Percentiles rank a stretch among this genome's conserved stretches.
phyloP scores from a whole-genome alignment of 768 basidiomycete genomes.

The Solioccasus polychromus region DNA sequence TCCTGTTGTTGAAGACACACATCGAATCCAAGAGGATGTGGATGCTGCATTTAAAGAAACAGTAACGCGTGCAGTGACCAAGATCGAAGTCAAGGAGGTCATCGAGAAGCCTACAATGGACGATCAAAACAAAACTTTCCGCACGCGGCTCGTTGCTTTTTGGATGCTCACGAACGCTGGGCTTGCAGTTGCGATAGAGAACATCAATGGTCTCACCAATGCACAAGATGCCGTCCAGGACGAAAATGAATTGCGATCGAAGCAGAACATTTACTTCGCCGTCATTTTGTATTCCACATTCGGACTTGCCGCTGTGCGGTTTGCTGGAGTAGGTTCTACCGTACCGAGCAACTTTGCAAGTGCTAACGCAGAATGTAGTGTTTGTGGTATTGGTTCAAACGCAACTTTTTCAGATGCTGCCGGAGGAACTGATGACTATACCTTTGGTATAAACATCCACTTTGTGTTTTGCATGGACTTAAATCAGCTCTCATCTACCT shows the following conservation, averaged over 20 bases:
- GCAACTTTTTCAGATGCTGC: conserved; percentile 81
- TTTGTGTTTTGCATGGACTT: conserved; percentile 25
- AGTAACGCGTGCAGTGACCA: conserved; percentile 81
- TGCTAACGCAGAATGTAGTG: conserved; percentile 48
- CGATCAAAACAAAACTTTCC: conserved; percentile 90
- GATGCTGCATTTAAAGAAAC: conserved; percentile 91
- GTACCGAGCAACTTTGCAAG: neutral
- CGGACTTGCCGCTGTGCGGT: conserved; percentile 65
- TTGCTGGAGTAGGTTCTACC: conserved; percentile 59
- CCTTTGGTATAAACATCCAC: conserved; percentile 11
- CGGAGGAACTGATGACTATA: conserved; percentile 54
- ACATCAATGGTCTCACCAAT: conserved; percentile 59
- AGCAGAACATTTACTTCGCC: conserved; percentile 67
- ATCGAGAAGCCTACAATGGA: conserved; percentile 81
- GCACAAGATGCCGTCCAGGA: conserved; percentile 39
- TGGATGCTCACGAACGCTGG: conserved; percentile 79
- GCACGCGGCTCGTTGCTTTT: conserved; percentile 77
- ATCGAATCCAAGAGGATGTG: conserved; percentile 81
- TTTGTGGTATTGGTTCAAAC: conserved; percentile 77
- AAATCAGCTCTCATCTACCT: conserved; percentile 30
- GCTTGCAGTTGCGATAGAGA: conserved; percentile 74
- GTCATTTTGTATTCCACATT: conserved; percentile 83
- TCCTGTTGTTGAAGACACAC: conserved; percentile 82
- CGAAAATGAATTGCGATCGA: conserved; percentile 37
- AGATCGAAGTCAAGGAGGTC: conserved; percentile 61